Evolutionary conservation across 371 early-diverging fungal genomes (phyloP).

Genomic region (Edhazardia aedis): DNA sequence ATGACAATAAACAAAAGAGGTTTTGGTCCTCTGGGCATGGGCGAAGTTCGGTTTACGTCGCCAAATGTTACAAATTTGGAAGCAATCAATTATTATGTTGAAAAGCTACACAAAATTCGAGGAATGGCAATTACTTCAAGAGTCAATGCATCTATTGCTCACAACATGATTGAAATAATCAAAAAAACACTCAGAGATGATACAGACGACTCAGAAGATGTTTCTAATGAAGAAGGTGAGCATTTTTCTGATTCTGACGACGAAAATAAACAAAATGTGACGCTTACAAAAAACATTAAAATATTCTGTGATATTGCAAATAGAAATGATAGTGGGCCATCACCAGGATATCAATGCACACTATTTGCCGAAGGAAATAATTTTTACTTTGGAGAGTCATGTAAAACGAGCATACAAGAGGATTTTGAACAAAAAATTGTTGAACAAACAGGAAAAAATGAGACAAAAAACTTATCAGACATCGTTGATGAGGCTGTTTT

Average conservation of each 20-base stretch:
- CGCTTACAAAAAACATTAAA: constrained; percentile 14
- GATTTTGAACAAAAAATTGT: constrained; percentile 15
- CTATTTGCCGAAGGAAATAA: constrained; percentile 27
- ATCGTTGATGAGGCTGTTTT: not conserved
- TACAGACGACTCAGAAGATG: too few species aligned
- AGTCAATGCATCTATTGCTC: constrained; percentile 9
- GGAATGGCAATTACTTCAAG: constrained; percentile 20
- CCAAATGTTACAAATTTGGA: constrained; percentile 3
- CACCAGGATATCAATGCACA: constrained; percentile 26
- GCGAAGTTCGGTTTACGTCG: constrained; percentile 12
- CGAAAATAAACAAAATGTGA: too few species aligned
- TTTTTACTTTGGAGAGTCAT: too few species aligned
- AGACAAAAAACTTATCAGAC: not conserved
- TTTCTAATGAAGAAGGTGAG: too few species aligned
- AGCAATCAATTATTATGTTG: constrained; percentile 2
- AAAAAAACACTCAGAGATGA: too few species aligned
- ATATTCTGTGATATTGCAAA: constrained; percentile 21
- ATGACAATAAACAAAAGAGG: constrained; percentile 25
- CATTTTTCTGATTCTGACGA: too few species aligned
- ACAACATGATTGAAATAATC: constrained; percentile 12
- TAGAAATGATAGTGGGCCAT: constrained; percentile 30
- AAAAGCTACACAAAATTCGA: constrained; percentile 20
- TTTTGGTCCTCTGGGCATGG: constrained; percentile 23
- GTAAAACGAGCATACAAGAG: too few species aligned
- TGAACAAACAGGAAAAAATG: constrained; percentile 2